Evolutionary conservation across 495 filamentous ascomycete genomes (phyloP).

Genomic region (Xylaria intraflava): DNA sequence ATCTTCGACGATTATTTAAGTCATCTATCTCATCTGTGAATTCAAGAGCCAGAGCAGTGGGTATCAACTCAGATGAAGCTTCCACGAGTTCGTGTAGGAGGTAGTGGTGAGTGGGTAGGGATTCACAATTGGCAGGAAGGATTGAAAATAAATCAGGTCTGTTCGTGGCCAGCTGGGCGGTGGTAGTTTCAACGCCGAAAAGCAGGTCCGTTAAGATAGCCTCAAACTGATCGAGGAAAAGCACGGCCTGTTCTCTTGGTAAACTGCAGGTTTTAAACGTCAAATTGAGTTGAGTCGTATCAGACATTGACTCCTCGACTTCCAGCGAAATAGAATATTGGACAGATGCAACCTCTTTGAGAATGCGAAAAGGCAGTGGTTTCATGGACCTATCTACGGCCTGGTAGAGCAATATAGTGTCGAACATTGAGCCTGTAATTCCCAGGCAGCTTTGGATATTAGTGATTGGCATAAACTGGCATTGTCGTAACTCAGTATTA

Average conservation of each 20-base stretch:
- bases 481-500: slow-evolving; percentile 53
- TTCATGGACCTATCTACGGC: slow-evolving; percentile 2
- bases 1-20: slow-evolving; percentile 34
- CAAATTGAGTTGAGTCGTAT: slow-evolving; percentile 48
- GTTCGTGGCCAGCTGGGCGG: slow-evolving; percentile 15
- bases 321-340: slow-evolving; percentile 69
- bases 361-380: slow-evolving; percentile 19
- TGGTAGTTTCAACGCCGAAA: slow-evolving; percentile 23
- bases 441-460: slow-evolving; percentile 63
- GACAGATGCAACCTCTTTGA: slow-evolving; percentile 34
- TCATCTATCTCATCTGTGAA: slow-evolving; percentile 45
- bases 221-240: slow-evolving; percentile 59
- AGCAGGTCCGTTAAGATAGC: slow-evolving; percentile 43
- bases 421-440: slow-evolving; percentile 57
- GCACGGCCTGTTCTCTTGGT: slow-evolving; percentile 53
- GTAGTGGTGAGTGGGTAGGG: slow-evolving; percentile 35
- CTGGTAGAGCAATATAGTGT: slow-evolving; percentile 75
- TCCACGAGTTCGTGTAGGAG: slow-evolving; percentile 63
- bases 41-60: slow-evolving; percentile 47
- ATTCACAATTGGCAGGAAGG: slow-evolving; percentile 41
- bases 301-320: slow-evolving; percentile 46
- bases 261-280: slow-evolving; percentile 56
- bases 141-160: slow-evolving; percentile 44
- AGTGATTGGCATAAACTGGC: slow-evolving; percentile 63
- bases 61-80: slow-evolving; percentile 34